phyloP scores from a whole-genome alignment of 1,139 yeast species.

The Blastobotrys petasosporus region DNA sequence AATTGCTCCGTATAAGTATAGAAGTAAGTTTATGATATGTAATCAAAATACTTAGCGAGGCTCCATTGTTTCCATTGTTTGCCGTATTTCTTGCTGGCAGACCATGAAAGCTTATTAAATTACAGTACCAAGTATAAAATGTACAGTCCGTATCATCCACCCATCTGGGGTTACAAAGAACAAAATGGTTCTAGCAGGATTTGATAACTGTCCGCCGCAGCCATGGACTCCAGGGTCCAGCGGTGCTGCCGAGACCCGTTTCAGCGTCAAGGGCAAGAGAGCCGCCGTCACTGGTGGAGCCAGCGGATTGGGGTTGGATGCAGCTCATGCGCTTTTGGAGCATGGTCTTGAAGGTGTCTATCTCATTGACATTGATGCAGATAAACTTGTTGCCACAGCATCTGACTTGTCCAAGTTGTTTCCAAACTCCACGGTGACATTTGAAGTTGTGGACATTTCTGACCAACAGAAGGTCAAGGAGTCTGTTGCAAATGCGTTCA shows the following conservation, averaged over 20 bases:
- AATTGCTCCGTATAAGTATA: background rate
- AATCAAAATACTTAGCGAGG: background rate
- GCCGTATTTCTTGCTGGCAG: too few relatives aligned
- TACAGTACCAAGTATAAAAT: too few relatives aligned
- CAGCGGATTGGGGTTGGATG: slow-evolving; percentile 10
- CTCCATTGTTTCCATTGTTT: background rate
- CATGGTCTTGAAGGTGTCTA: slow-evolving; percentile 11
- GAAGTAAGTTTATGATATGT: background rate
- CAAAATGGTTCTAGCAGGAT: background rate
- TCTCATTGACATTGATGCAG: slow-evolving; percentile 7
- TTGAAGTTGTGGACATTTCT: slow-evolving; percentile 3
- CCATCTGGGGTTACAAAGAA: background rate
- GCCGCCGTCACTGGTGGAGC: slow-evolving; percentile 14
- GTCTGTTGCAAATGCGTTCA: slow-evolving; percentile 3
- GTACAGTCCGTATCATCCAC: too few relatives aligned
- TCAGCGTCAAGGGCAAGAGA: slow-evolving; percentile 6
- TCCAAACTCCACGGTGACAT: slow-evolving; percentile 4
- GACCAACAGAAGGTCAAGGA: slow-evolving; percentile 3
- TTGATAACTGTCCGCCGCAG: slow-evolving; percentile 1
- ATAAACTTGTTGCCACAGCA: slow-evolving; percentile 2
- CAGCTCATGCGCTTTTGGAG: slow-evolving; percentile 9
- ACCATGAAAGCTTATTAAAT: too few relatives aligned
- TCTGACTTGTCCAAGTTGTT: slow-evolving; percentile 1
- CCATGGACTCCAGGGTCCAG: background rate
- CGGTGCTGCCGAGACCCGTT: background rate